These are phyloP conservation scores for Heliocybe sulcata DNA, from an alignment of 1,284 basidiomycete genomes.

Conservation along the genomic window DNA sequence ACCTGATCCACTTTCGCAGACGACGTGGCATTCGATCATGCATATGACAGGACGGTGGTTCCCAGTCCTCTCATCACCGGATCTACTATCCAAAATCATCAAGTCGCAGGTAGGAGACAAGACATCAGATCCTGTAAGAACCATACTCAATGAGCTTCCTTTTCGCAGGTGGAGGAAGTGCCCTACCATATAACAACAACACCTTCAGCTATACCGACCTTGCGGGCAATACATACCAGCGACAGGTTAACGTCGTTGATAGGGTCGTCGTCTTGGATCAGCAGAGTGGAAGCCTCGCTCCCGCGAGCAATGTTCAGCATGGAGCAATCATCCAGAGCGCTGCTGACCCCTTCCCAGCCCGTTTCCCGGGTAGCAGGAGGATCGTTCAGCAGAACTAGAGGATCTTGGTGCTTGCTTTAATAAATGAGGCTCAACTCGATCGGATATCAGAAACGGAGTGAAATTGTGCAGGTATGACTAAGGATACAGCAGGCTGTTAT, in stretches of 20 bases:
- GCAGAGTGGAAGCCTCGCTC: conserved; percentile 47
- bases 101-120: conserved; percentile 40
- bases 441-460: neutral
- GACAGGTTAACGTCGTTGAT: conserved; percentile 51
- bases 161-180: conserved; percentile 60
- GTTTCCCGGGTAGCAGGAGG: too few species aligned
- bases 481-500: neutral
- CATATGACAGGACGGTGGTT: conserved; percentile 49
- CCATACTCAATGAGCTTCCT: conserved; percentile 32
- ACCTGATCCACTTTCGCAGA: neutral
- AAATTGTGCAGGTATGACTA: neutral
- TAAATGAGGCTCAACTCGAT: neutral
- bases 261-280: conserved; percentile 55
- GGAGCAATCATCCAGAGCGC: too few species aligned
- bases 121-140: conserved; percentile 47
- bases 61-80: conserved; percentile 53
- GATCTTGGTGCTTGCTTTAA: neutral
- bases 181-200: conserved; percentile 51
- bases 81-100: conserved; percentile 50
- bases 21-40: conserved; percentile 46
- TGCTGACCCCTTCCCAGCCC: too few species aligned
- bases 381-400: neutral
- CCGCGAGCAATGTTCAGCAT: neutral
- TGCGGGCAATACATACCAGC: conserved; percentile 53
- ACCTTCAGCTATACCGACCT: conserved; percentile 54